Percentiles rank a stretch among this genome's conserved stretches.
Conservation (phyloP, 2,329 filamentous ascomycete genomes). For the Geoglossum cookeanum region DNA sequence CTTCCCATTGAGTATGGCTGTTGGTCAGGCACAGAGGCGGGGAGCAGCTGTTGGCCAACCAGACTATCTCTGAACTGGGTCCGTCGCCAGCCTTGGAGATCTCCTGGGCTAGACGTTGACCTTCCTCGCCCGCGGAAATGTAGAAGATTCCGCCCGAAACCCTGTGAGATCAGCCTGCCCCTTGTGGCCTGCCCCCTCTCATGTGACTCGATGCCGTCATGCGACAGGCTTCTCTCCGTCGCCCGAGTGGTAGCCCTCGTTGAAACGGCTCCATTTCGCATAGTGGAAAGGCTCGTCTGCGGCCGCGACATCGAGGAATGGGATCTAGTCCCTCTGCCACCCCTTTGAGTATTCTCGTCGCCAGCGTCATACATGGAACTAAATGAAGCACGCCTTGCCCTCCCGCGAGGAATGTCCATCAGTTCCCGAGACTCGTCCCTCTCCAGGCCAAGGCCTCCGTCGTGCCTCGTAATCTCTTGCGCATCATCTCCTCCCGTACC, state of each 20-base stretch:
- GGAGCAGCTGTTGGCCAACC: not conserved
- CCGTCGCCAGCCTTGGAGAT: not conserved
- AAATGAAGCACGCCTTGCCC: constrained; percentile 33
- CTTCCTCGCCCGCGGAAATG: constrained; percentile 5
- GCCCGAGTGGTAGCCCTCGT: constrained; percentile 8
- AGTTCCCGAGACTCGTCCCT: not conserved
- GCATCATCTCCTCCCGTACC: constrained; percentile 22
- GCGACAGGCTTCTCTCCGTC: constrained; percentile 7
- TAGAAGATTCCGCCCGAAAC: constrained; percentile 7
- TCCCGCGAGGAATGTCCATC: constrained; percentile 6
- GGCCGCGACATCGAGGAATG: constrained; percentile 25
- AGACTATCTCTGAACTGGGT: not conserved
- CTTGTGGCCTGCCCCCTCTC: not conserved
- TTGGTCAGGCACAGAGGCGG: not conserved
- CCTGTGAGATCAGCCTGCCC: constrained; percentile 8
- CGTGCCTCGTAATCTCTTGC: constrained; percentile 10
- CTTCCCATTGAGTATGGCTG: not conserved
- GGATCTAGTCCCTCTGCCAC: constrained; percentile 17
- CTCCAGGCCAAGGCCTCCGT: constrained; percentile 4
- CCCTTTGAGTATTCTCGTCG: constrained; percentile 30
- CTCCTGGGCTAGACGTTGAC: constrained; percentile 4
- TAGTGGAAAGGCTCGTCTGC: constrained; percentile 7
- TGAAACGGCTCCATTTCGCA: constrained; percentile 4
- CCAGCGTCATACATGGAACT: constrained; percentile 31
- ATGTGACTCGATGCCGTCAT: not conserved